These are phyloP conservation scores for Vanrija sp. DNA, from an alignment of 1,284 basidiomycete species.

Conservation along the genomic window DNA sequence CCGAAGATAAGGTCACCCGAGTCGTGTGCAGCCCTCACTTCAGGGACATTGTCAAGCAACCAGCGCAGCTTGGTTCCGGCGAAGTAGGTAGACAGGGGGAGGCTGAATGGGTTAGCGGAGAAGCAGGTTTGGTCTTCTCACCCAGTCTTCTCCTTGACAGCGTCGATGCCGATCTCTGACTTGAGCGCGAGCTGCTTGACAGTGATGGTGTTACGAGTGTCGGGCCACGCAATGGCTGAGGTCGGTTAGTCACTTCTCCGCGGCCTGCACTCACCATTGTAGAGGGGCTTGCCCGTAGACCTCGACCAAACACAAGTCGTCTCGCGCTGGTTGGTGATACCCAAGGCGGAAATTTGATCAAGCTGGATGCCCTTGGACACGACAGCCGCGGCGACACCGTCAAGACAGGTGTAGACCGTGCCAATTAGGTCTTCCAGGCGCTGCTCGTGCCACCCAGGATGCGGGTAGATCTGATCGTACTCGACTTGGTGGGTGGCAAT, in stretches of 20 bases:
- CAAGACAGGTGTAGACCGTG: constrained; percentile 73
- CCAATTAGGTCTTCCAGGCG: constrained; percentile 79
- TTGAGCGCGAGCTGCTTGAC: constrained; percentile 10
- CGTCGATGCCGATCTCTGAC: constrained; percentile 5
- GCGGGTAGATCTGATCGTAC: constrained; percentile 84
- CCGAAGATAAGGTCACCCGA: constrained; percentile 82
- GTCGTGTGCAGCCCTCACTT: constrained; percentile 75
- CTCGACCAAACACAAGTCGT: constrained; percentile 93
- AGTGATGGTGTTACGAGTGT: constrained; percentile 61
- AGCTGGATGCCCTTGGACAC: constrained; percentile 66
- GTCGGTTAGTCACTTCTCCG: background rate
- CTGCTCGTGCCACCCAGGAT: constrained; percentile 96
- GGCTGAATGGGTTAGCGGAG: constrained; percentile 38
- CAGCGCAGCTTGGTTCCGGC: constrained; percentile 92
- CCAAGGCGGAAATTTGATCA: constrained; percentile 79
- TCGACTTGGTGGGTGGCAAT: constrained; percentile 81
- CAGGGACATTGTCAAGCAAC: constrained; percentile 88
- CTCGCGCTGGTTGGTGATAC: constrained; percentile 93
- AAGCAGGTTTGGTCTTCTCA: background rate
- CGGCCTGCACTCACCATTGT: constrained; percentile 48
- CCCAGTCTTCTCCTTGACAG: constrained; percentile 16
- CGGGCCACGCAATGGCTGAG: constrained; percentile 89
- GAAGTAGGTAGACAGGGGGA: constrained; percentile 95
- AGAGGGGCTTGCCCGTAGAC: constrained; percentile 79
- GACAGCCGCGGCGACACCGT: constrained; percentile 65